Evolutionary conservation across 2,329 filamentous ascomycete genomes (phyloP), one percentile per base, ranked within the genome.

Genomic region (Venturia oleaginea): DNA sequence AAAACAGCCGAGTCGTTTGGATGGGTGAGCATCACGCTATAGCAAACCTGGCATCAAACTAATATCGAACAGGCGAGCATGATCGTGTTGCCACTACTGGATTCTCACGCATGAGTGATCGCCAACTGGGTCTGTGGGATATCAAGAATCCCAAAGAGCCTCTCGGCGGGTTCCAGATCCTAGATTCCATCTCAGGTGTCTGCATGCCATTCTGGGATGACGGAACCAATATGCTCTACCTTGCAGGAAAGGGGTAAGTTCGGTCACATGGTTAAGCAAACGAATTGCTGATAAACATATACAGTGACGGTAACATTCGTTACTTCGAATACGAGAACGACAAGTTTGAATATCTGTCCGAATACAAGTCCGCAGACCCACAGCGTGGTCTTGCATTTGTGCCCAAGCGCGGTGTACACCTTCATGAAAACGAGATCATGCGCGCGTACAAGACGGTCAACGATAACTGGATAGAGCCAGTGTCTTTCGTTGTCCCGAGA

Each of bases 131-230:
- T 63, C 83, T 99, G 43, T 99, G 94, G 94, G 94, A 99, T 80
- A 86, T 92, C 59, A 90, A 92, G 70, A 88, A 86, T 68, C 85
- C 86, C 22, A 78, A 76, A 42, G 88, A 95, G 71, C 94, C 94
- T 60, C 88, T 97, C 71, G 92, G 91, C 61, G 92, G 92, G 19
- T 97, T 97, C 79, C 87, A 85, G 71, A 89, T 90, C 70, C 84
- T 99, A 60, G 94, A 99, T 78, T 95, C 91, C 59, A 96, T 96
- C 72, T 97, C 93, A 57, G 94, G 94, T 75, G 92, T 99, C 66
- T 96, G 92, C 83, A 97, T 99, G 91, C 94, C 94, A 38, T 97
- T 99, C 84, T 99, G 94, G 94, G 94, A 99, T 75, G 93, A 97
- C 67, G 91, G 92, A 67, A 96, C 91, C 62, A 92, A 94, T 79